Evolutionary conservation across 305 asterid species (phyloP).

Genomic region (Fraxinus floribunda): DNA sequence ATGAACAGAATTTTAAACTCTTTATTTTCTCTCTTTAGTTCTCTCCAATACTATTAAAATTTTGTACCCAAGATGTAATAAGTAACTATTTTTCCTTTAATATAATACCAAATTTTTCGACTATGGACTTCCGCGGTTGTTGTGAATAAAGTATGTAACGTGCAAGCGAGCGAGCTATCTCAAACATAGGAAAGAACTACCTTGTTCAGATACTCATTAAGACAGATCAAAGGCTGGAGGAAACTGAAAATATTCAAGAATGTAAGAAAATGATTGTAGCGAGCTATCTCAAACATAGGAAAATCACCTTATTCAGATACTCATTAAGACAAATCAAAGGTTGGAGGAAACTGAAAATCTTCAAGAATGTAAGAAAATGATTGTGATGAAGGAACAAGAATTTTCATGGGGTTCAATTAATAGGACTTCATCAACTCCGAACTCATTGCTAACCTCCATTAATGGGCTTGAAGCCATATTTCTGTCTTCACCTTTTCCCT

Average conservation of each 20-base stretch:
- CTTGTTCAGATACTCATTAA: too few relatives aligned
- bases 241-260: too few relatives aligned
- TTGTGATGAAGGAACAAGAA: constrained; percentile 41
- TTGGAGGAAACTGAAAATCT: too few relatives aligned
- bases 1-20: too few relatives aligned
- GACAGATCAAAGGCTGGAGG: too few relatives aligned
- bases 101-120: not conserved
- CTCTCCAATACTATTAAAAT: too few relatives aligned
- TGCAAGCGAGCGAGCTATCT: not conserved
- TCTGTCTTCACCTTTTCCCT: constrained; percentile 13
- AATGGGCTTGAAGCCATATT: not conserved
- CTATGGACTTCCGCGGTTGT: not conserved
- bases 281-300: not conserved
- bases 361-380: constrained; percentile 15
- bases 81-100: too few relatives aligned
- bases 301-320: too few relatives aligned
- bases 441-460: constrained; percentile 41
- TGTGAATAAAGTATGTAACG: not conserved
- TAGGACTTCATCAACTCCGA: constrained; percentile 66
- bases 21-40: too few relatives aligned
- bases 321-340: too few relatives aligned
- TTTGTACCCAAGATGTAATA: not conserved
- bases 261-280: constrained; percentile 20
- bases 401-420: constrained; percentile 57
- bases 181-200: not conserved